phyloP scores from a whole-genome alignment of 352 stramenopile genomes.

The Globisporangium solare region DNA sequence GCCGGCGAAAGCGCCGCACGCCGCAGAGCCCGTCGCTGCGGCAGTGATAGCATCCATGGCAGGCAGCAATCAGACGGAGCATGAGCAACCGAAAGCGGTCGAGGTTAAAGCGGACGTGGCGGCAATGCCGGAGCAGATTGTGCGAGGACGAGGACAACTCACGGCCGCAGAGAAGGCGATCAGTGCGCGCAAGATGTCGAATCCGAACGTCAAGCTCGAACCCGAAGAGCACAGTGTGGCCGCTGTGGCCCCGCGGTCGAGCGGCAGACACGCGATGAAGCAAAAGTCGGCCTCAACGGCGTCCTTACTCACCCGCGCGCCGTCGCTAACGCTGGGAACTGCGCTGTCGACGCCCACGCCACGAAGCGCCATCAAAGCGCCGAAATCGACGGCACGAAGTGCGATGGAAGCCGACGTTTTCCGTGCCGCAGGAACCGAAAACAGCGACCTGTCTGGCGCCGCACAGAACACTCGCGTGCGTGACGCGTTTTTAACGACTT shows the following conservation, averaged over 20 bases:
- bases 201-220: slow-evolving; percentile 5
- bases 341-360: background rate
- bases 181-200: slow-evolving; percentile 16
- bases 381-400: slow-evolving; percentile 6
- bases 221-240: slow-evolving; percentile 4
- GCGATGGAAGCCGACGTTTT: background rate
- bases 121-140: slow-evolving; percentile 6
- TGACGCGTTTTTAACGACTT: slow-evolving; percentile 29
- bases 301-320: slow-evolving; percentile 13
- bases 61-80: slow-evolving; percentile 24
- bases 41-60: background rate
- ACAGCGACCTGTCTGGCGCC: slow-evolving; percentile 9
- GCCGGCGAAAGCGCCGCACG: slow-evolving; percentile 10
- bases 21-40: background rate
- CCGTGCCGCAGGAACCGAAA: slow-evolving; percentile 11
- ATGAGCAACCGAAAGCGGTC: slow-evolving; percentile 3
- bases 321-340: slow-evolving; percentile 1
- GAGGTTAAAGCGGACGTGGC: slow-evolving; percentile 3
- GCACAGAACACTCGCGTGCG: slow-evolving; percentile 17
- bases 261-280: slow-evolving; percentile 15
- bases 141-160: slow-evolving; percentile 13
- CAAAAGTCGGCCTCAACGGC: slow-evolving; percentile 6
- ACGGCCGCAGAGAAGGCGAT: slow-evolving; percentile 15
- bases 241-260: slow-evolving; percentile 10
- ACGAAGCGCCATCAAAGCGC: background rate